These are phyloP conservation scores for Dianthus caryophyllus DNA, from an alignment of 148 eudicot species.

Conservation along the genomic window DNA sequence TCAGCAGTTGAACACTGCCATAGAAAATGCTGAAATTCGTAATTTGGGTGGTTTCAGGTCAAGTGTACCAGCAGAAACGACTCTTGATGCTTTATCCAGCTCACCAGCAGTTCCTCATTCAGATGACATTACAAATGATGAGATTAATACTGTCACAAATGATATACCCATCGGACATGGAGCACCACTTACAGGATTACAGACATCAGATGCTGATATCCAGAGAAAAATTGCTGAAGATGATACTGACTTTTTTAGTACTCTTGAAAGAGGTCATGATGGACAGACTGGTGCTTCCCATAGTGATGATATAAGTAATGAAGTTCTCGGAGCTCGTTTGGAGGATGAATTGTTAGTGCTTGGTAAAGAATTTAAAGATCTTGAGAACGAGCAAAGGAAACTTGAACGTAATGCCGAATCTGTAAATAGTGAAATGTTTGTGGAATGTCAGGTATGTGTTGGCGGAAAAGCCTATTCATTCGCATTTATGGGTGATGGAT, in stretches of 20 bases:
- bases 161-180: conserved; percentile 19
- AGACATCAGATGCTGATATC: conserved; percentile 19
- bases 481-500: neutral
- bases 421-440: conserved; percentile 88
- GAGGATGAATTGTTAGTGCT: conserved; percentile 67
- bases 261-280: conserved; percentile 28
- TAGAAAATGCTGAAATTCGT: conserved; percentile 19
- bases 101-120: conserved; percentile 8
- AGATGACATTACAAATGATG: conserved; percentile 25
- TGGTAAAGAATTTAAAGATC: conserved; percentile 47
- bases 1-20: conserved; percentile 15
- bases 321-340: conserved; percentile 41
- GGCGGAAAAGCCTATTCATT: neutral
- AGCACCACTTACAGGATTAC: conserved; percentile 20
- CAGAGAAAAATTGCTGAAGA: conserved; percentile 27
- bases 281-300: conserved; percentile 13
- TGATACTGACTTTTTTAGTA: conserved; percentile 20
- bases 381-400: conserved; percentile 75
- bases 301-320: conserved; percentile 31
- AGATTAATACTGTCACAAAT: conserved; percentile 16
- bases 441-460: conserved; percentile 82
- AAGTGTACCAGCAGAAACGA: conserved; percentile 19
- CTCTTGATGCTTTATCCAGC: conserved; percentile 23
- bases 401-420: conserved; percentile 90
- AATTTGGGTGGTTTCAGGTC: conserved; percentile 14